A percentile compares a stretch with the other conserved stretches of the same genome.
Conservation (phyloP, 1,139 yeast species). For the Yamadazyma jaroonii region DNA sequence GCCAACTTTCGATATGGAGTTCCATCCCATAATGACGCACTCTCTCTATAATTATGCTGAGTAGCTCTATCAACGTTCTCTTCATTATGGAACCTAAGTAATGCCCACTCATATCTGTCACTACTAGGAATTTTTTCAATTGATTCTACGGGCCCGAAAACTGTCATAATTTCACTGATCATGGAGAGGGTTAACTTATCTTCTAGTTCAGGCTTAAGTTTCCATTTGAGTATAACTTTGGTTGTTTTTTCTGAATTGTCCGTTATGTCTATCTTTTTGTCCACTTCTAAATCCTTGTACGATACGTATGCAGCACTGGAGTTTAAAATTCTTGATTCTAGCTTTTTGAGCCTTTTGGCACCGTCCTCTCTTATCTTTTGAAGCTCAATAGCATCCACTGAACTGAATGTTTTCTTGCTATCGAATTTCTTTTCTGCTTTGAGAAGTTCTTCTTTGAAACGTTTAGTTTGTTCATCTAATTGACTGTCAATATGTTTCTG, state of each 20-base stretch:
- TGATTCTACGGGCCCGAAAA: constrained; percentile 39
- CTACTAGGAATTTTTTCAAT: constrained; percentile 15
- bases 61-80: constrained; percentile 32
- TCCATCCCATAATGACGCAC: constrained; percentile 48
- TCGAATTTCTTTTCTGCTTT: constrained; percentile 24
- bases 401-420: constrained; percentile 9
- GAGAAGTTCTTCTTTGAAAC: constrained; percentile 34
- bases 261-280: constrained; percentile 3
- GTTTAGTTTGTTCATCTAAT: constrained; percentile 24
- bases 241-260: constrained; percentile 6
- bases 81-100: constrained; percentile 25
- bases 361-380: constrained; percentile 34
- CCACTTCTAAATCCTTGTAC: constrained; percentile 18
- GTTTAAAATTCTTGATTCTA: constrained; percentile 16
- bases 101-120: constrained; percentile 36
- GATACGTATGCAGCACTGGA: constrained; percentile 17
- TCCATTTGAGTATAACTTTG: constrained; percentile 34
- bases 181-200: constrained; percentile 30
- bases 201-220: constrained; percentile 34
- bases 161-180: constrained; percentile 39
- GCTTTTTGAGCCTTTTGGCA: constrained; percentile 20
- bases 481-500: constrained; percentile 15
- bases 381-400: constrained; percentile 16
- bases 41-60: constrained; percentile 37
- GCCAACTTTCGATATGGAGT: constrained; percentile 45